A percentile compares a stretch with the other conserved stretches of the same genome.
Evolutionary conservation across 2,329 filamentous ascomycete genomes (phyloP).

Genomic region (Pezicula carpinea): DNA sequence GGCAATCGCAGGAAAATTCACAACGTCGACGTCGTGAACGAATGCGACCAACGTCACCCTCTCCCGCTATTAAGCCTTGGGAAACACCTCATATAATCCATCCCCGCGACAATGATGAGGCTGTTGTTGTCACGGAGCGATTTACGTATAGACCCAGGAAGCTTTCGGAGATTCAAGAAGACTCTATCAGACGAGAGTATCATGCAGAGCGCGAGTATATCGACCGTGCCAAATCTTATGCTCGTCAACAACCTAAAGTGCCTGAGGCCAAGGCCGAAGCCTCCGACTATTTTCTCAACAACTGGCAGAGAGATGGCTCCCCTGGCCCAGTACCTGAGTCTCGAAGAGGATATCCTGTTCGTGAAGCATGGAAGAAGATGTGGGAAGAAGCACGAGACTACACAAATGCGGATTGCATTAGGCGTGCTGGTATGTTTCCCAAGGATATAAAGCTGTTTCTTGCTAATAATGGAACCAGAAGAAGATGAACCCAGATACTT

Average conservation of each 20-base stretch:
- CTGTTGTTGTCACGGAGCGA: constrained; percentile 7
- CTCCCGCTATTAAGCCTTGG: constrained; percentile 1
- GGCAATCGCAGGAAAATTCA: constrained; percentile 6
- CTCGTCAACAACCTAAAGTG: neutral
- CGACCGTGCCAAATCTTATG: neutral
- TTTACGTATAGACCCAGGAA: neutral
- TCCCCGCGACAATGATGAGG: constrained; percentile 5
- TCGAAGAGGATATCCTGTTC: neutral
- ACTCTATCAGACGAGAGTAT: no score
- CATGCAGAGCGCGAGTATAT: neutral
- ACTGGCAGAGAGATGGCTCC: constrained; percentile 9
- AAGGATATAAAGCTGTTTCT: no score
- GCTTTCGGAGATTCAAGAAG: neutral
- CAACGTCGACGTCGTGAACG: constrained; percentile 13
- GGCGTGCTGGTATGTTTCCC: no score
- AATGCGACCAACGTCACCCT: neutral
- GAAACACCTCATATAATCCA: constrained; percentile 6
- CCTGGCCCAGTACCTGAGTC: neutral
- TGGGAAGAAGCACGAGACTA: no score
- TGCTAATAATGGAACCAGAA: no score
- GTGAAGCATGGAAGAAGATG: neutral
- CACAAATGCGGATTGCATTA: no score
- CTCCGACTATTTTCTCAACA: constrained; percentile 14
- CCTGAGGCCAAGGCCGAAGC: constrained; percentile 10
- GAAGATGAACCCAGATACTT: no score